phyloP scores from a whole-genome alignment of 2,329 filamentous ascomycete genomes.

The Exophiala bonariae region DNA sequence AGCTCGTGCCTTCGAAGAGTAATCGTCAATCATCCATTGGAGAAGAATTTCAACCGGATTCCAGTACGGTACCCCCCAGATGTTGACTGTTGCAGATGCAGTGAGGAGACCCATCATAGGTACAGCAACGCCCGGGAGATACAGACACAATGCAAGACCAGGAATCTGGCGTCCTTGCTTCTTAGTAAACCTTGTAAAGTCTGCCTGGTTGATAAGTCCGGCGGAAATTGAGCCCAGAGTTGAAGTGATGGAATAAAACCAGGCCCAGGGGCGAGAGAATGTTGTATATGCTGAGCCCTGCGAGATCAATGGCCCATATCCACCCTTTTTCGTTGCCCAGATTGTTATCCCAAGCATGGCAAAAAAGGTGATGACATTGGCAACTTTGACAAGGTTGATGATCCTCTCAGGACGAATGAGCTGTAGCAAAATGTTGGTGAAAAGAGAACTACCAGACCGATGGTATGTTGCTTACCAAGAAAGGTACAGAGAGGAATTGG shows the following conservation, averaged over 20 bases:
- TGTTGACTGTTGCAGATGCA: slow-evolving; percentile 32
- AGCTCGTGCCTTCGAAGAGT: slow-evolving; percentile 38
- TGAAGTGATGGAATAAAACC: slow-evolving; percentile 30
- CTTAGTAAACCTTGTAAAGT: slow-evolving; percentile 39
- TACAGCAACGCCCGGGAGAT: slow-evolving; percentile 40
- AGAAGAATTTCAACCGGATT: slow-evolving; percentile 44
- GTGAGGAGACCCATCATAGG: slow-evolving; percentile 41
- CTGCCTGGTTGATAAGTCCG: slow-evolving; percentile 35
- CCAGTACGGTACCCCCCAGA: slow-evolving; percentile 41
- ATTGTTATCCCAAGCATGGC: slow-evolving; percentile 5
- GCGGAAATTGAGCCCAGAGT: slow-evolving; percentile 35
- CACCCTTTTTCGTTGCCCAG: slow-evolving; percentile 1
- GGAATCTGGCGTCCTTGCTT: slow-evolving; percentile 39
- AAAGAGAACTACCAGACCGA: background rate
- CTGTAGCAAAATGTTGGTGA: background rate
- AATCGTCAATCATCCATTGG: slow-evolving; percentile 38
- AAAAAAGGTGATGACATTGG: slow-evolving; percentile 9
- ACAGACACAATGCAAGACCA: too few species aligned
- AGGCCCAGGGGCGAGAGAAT: slow-evolving; percentile 28
- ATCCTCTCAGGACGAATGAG: slow-evolving; percentile 2
- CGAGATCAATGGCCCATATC: background rate
- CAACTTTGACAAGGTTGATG: slow-evolving; percentile 2
- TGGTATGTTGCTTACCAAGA: slow-evolving; percentile 1
- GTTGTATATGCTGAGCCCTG: background rate
- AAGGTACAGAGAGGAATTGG: slow-evolving; percentile 7